A percentile compares a stretch with the other conserved stretches of the same genome.
Conservation (phyloP, 176 grass and related monocot genomes). For the Cocos nucifera region DNA sequence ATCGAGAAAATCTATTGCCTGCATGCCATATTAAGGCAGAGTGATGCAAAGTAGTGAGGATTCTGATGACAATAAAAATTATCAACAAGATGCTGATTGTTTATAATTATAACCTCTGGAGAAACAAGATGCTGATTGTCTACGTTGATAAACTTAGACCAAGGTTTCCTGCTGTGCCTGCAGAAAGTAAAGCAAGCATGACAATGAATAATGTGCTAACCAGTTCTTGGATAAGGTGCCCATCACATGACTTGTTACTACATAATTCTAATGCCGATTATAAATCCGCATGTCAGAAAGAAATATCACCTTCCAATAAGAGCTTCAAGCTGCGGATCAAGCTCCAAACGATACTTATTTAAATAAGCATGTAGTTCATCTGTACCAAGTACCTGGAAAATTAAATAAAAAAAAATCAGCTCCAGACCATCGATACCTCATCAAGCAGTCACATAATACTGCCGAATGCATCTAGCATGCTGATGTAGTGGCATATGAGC, state of each 20-base stretch:
- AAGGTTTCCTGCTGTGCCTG: slow-evolving; percentile 62
- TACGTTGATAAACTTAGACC: slow-evolving; percentile 60
- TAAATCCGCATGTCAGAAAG: neutral
- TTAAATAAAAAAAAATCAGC: neutral
- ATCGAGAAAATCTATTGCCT: slow-evolving; percentile 87
- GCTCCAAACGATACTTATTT: slow-evolving; percentile 56
- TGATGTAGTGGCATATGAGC: too few species aligned
- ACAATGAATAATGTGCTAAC: neutral
- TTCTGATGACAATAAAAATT: neutral
- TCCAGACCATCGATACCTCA: too few species aligned
- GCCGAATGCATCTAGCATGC: too few species aligned
- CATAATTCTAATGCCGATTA: neutral
- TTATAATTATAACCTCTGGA: slow-evolving; percentile 40
- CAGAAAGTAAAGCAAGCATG: neutral
- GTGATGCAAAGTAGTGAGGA: neutral
- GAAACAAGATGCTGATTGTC: slow-evolving; percentile 71
- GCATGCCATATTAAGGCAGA: slow-evolving; percentile 12
- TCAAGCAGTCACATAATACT: too few species aligned
- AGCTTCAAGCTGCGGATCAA: slow-evolving; percentile 75
- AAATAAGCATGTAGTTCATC: slow-evolving; percentile 67
- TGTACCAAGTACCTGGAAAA: slow-evolving; percentile 61
- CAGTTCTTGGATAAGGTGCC: too few species aligned
- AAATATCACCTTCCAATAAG: slow-evolving; percentile 60
- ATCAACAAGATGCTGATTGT: neutral
- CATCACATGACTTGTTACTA: too few species aligned